Percentiles rank a stretch among this genome's conserved stretches.
These are phyloP conservation scores for Salicornia ramosissima DNA, from an alignment of 148 eudicot species.

Conservation along the genomic window DNA sequence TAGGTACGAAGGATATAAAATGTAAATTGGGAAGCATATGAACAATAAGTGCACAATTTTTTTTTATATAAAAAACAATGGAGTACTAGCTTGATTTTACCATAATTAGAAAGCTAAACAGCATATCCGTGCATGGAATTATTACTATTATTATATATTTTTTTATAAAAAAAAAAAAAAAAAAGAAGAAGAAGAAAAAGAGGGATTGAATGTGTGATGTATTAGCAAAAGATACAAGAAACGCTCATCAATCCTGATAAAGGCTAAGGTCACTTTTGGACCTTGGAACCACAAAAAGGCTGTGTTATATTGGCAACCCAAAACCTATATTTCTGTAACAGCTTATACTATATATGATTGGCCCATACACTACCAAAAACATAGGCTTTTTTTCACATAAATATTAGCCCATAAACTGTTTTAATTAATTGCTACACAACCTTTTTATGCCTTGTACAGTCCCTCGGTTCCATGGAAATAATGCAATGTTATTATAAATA, in stretches of 20 bases:
- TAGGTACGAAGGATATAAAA: too few relatives aligned
- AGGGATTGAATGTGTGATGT: background rate
- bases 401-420: slow-evolving; percentile 5
- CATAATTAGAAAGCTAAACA: too few relatives aligned
- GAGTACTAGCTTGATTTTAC: too few relatives aligned
- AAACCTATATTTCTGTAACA: background rate
- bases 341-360: background rate
- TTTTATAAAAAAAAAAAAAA: too few relatives aligned
- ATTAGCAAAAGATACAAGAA: background rate
- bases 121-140: too few relatives aligned
- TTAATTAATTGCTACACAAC: background rate
- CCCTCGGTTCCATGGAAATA: too few relatives aligned
- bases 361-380: background rate
- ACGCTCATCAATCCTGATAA: background rate
- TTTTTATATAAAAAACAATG: too few relatives aligned
- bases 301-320: slow-evolving; percentile 1
- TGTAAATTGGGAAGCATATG: too few relatives aligned
- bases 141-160: too few relatives aligned
- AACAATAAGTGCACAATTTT: too few relatives aligned
- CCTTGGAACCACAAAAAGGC: background rate
- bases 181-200: too few relatives aligned
- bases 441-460: background rate
- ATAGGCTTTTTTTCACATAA: background rate
- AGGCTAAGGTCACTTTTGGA: background rate
- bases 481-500: too few relatives aligned